phyloP scores from a whole-genome alignment of 306 rosid genomes.

The Trifolium subterraneum region DNA sequence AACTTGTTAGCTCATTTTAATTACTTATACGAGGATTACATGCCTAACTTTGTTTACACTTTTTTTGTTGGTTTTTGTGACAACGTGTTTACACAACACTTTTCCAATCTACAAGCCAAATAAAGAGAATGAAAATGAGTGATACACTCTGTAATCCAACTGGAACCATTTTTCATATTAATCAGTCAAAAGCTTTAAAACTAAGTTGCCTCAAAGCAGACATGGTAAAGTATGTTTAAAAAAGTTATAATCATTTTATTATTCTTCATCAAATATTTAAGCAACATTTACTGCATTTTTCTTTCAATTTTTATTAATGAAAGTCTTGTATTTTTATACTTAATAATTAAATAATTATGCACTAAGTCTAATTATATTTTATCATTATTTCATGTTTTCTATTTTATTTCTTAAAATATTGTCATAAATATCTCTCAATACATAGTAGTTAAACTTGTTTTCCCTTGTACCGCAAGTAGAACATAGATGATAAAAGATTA shows the following conservation, averaged over 20 bases:
- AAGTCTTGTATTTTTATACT: not conserved
- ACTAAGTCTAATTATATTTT: not conserved
- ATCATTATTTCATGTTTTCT: not conserved
- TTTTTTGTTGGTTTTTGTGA: not conserved
- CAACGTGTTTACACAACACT: not conserved
- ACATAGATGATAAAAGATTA: too few relatives aligned
- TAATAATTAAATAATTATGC: not conserved
- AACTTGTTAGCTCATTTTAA: not conserved
- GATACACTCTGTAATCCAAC: constrained; percentile 23
- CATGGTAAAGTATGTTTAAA: constrained; percentile 27
- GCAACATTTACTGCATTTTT: constrained; percentile 14
- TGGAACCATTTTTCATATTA: constrained; percentile 17
- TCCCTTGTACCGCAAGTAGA: too few relatives aligned
- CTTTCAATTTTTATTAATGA: not conserved
- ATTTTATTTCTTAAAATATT: not conserved
- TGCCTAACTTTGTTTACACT: not conserved
- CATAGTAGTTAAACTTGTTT: too few relatives aligned
- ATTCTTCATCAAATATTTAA: constrained; percentile 5
- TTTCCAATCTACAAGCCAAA: constrained; percentile 24
- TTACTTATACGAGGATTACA: not conserved
- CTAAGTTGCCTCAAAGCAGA: constrained; percentile 33
- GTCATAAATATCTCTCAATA: not conserved
- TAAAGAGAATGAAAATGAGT: not conserved
- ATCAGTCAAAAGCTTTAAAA: constrained; percentile 42
- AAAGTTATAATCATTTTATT: not conserved